Conservation (phyloP, 2,329 filamentous ascomycete genomes). For the Epichloe aotearoae region DNA sequence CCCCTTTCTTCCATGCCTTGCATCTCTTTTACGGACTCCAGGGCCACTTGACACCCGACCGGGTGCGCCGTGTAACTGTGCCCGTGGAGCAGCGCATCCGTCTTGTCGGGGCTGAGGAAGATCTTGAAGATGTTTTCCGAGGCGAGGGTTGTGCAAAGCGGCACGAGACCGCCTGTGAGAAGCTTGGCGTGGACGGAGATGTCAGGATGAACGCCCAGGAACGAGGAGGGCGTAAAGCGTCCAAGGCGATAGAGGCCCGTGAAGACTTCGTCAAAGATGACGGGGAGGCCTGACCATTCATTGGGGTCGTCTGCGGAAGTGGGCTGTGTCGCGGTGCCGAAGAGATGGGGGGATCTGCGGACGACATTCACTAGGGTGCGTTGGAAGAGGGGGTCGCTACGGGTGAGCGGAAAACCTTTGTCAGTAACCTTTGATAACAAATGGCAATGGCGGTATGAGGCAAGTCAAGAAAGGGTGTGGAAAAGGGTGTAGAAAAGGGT, state of each 20-base stretch:
- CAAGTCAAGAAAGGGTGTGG: not conserved
- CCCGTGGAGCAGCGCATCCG: slow-evolving; percentile 66
- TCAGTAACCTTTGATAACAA: not conserved
- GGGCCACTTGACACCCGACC: slow-evolving; percentile 65
- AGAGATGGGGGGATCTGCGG: slow-evolving; percentile 45
- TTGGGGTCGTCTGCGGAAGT: slow-evolving; percentile 9
- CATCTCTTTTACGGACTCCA: slow-evolving; percentile 51
- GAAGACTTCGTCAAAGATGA: slow-evolving; percentile 81
- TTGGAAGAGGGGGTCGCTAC: slow-evolving; percentile 68
- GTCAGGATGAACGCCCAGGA: slow-evolving; percentile 56
- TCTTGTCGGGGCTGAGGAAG: slow-evolving; percentile 61
- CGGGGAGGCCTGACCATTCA: slow-evolving; percentile 59
- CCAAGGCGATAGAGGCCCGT: slow-evolving; percentile 75
- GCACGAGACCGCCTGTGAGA: slow-evolving; percentile 66
- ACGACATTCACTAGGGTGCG: slow-evolving; percentile 54
- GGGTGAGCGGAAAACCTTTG: not conserved
- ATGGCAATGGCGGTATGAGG: not conserved
- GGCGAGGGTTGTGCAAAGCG: slow-evolving; percentile 63
- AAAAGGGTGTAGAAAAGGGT: not conserved
- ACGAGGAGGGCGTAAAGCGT: slow-evolving; percentile 53
- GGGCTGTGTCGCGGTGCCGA: slow-evolving; percentile 21
- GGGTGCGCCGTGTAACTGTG: slow-evolving; percentile 82
- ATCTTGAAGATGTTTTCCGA: slow-evolving; percentile 59
- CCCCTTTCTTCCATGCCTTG: slow-evolving; percentile 40
- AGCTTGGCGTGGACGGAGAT: slow-evolving; percentile 75